Percentiles rank a stretch among this genome's conserved stretches.
These are phyloP conservation scores for Boletus rex-veris DNA, from an alignment of 768 basidiomycete species.

Conservation along the genomic window DNA sequence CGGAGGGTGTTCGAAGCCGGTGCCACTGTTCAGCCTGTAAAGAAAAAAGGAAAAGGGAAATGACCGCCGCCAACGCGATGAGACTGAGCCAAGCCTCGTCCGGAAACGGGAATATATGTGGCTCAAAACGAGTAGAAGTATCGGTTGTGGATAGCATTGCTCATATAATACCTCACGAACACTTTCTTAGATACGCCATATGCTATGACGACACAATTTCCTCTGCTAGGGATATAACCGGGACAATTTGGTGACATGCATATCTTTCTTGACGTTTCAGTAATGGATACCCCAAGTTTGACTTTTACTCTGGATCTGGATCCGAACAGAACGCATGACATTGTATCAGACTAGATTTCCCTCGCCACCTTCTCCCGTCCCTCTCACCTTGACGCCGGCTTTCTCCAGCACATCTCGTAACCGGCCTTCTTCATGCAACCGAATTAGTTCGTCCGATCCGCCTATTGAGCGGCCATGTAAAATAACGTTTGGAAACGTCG, in stretches of 20 bases:
- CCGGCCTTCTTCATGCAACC: constrained; percentile 41
- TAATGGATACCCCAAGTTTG: no score
- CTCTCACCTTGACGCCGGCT: constrained; percentile 41
- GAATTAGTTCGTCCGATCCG: constrained; percentile 58
- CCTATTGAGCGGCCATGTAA: constrained; percentile 61
- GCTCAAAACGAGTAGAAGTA: not conserved
- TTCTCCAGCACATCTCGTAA: constrained; percentile 46
- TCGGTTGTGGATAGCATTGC: not conserved
- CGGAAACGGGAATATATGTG: not conserved
- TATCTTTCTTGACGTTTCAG: constrained; percentile 4
- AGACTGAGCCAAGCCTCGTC: constrained; percentile 5
- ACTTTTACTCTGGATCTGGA: no score
- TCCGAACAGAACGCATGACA: not conserved
- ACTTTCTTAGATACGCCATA: constrained; percentile 2
- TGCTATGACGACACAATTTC: constrained; percentile 4
- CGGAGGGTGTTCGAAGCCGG: constrained; percentile 53
- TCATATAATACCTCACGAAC: constrained; percentile 3
- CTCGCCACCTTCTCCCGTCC: constrained; percentile 11
- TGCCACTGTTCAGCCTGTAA: constrained; percentile 50
- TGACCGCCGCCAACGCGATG: constrained; percentile 1
- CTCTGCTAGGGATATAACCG: not conserved
- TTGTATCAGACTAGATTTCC: not conserved
- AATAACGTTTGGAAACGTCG: constrained; percentile 76
- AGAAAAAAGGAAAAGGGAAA: constrained; percentile 46
- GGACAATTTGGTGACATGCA: constrained; percentile 3